phyloP scores from a whole-genome alignment of 495 filamentous ascomycete species.

The Pyronema domesticum region DNA sequence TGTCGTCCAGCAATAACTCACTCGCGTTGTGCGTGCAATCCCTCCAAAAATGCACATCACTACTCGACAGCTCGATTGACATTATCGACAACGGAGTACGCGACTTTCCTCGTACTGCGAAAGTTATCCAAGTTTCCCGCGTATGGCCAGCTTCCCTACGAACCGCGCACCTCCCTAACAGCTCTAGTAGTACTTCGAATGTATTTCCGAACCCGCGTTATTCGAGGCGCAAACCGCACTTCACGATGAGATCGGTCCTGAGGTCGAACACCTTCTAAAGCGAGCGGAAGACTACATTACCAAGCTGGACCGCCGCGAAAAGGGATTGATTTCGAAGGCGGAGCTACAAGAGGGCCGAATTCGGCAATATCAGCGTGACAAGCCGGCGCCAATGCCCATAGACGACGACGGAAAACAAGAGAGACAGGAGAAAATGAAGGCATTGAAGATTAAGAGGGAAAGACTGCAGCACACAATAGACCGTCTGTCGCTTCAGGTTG shows the following conservation, averaged over 20 bases:
- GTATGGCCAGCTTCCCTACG: slow-evolving; percentile 29
- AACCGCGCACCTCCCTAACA: not conserved
- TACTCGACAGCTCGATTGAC: slow-evolving; percentile 55
- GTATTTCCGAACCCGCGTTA: slow-evolving; percentile 51
- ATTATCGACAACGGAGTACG: slow-evolving; percentile 53
- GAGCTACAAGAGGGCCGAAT: slow-evolving; percentile 56
- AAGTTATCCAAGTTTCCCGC: slow-evolving; percentile 51
- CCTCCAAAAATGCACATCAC: slow-evolving; percentile 47
- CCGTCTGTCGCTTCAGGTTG: slow-evolving; percentile 44
- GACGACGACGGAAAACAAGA: slow-evolving; percentile 27
- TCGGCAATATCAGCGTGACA: slow-evolving; percentile 23
- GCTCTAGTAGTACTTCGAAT: slow-evolving; percentile 59
- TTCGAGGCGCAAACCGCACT: slow-evolving; percentile 49
- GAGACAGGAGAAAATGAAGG: slow-evolving; percentile 43
- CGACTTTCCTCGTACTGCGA: slow-evolving; percentile 57
- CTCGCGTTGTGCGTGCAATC: slow-evolving; percentile 51
- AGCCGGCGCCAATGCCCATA: slow-evolving; percentile 16
- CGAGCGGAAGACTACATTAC: slow-evolving; percentile 52
- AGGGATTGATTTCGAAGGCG: slow-evolving; percentile 47
- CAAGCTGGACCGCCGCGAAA: slow-evolving; percentile 51
- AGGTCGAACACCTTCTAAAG: slow-evolving; percentile 47
- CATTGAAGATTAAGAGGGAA: slow-evolving; percentile 58
- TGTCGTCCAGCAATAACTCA: slow-evolving; percentile 12
- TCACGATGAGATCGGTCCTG: slow-evolving; percentile 54
- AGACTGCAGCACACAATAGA: slow-evolving; percentile 60